These are phyloP conservation scores for Platismatia glauca DNA, from an alignment of 495 filamentous ascomycete genomes.

Conservation along the genomic window DNA sequence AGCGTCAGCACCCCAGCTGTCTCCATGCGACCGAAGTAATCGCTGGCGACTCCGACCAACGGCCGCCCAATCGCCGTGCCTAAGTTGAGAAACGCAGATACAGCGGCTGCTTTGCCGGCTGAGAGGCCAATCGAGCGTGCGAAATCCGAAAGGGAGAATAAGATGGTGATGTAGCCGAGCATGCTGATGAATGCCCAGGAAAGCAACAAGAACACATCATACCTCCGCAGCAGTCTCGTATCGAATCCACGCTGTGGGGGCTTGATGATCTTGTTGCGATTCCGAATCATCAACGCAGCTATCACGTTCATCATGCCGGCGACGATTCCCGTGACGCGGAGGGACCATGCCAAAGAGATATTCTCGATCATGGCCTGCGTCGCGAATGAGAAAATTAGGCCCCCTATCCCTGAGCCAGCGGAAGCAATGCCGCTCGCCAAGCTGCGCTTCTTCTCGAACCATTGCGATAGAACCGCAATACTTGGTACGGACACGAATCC, in stretches of 20 bases:
- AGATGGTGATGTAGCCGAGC: slow-evolving; percentile 42
- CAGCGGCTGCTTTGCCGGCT: slow-evolving; percentile 50
- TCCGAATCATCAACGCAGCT: slow-evolving; percentile 33
- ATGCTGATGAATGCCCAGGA: slow-evolving; percentile 40
- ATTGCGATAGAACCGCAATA: slow-evolving; percentile 41
- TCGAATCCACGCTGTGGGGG: slow-evolving; percentile 29
- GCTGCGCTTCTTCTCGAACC: slow-evolving; percentile 41
- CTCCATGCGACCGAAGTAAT: slow-evolving; percentile 55
- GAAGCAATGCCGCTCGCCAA: slow-evolving; percentile 43
- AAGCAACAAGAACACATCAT: slow-evolving; percentile 38
- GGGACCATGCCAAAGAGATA: slow-evolving; percentile 40
- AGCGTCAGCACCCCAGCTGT: slow-evolving; percentile 50
- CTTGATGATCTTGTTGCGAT: slow-evolving; percentile 36
- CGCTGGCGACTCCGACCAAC: slow-evolving; percentile 57
- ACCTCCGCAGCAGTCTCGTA: slow-evolving; percentile 29
- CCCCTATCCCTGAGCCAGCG: slow-evolving; percentile 43
- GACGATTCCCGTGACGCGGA: slow-evolving; percentile 42
- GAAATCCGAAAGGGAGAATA: slow-evolving; percentile 38
- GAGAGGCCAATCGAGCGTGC: slow-evolving; percentile 48
- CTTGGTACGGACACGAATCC: slow-evolving; percentile 43
- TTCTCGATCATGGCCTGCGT: slow-evolving; percentile 39
- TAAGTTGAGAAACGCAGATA: slow-evolving; percentile 59
- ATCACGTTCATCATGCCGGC: slow-evolving; percentile 34
- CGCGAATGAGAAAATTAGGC: slow-evolving; percentile 41
- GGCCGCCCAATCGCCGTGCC: slow-evolving; percentile 58